Percentiles rank a stretch among this genome's conserved stretches.
These are phyloP conservation scores for Durusdinium trenchii DNA, from an alignment of 73 alveolate species.

Conservation along the genomic window DNA sequence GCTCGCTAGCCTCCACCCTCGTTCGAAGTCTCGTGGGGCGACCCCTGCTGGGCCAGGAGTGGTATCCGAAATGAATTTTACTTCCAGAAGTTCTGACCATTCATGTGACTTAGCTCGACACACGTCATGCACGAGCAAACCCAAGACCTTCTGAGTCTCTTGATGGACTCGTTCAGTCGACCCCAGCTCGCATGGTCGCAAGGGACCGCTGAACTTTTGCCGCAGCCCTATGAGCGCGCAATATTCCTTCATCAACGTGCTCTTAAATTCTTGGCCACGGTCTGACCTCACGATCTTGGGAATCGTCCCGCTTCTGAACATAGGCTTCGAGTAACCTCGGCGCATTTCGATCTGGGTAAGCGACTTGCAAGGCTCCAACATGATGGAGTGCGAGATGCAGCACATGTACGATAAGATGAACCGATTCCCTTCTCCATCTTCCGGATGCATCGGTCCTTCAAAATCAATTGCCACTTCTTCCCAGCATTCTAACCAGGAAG, in stretches of 20 bases:
- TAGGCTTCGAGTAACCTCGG: not conserved
- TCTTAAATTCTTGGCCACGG: not conserved
- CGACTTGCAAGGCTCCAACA: not conserved
- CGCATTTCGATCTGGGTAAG: not conserved
- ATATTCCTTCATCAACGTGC: not conserved
- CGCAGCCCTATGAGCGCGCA: not conserved
- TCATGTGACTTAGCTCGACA: not conserved
- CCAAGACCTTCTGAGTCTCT: not conserved
- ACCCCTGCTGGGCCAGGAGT: not conserved
- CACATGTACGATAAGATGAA: not conserved
- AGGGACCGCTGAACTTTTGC: not conserved
- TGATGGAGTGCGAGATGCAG: not conserved
- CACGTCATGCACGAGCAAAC: not conserved
- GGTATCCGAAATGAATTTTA: not conserved
- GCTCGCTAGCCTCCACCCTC: not conserved
- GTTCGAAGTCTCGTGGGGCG: not conserved
- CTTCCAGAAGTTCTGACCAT: slow-evolving; percentile 17
- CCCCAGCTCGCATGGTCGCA: not conserved
- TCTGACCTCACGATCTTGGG: not conserved
- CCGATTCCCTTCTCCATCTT: not conserved
- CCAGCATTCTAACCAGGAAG: not conserved
- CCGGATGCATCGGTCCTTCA: not conserved
- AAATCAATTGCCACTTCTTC: not conserved
- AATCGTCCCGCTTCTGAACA: not conserved
- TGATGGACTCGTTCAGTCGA: not conserved